Evolutionary conservation across 176 grass and related monocot genomes (phyloP).

Genomic region (Puccinellia tenuiflora): DNA sequence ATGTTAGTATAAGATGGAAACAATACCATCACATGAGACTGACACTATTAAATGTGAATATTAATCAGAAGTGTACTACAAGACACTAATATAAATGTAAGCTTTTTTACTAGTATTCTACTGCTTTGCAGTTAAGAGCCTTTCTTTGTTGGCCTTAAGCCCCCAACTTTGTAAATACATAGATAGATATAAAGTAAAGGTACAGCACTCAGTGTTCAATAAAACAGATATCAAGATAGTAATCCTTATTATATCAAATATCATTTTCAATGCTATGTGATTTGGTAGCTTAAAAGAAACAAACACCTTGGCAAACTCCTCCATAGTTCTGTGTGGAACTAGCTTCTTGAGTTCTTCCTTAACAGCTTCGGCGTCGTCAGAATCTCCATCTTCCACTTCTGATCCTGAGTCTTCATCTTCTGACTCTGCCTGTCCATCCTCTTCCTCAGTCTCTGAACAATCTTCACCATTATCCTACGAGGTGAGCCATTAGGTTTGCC

Average conservation of each 20-base stretch:
- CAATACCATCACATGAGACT: background rate
- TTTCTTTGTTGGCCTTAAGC: background rate
- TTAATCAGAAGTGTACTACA: background rate
- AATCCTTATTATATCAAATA: background rate
- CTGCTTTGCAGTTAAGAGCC: background rate
- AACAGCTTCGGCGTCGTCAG: conserved; percentile 46
- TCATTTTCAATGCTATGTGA: background rate
- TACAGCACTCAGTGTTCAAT: background rate
- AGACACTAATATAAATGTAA: background rate
- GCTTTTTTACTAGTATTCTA: background rate
- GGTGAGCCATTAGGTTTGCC: conserved; percentile 18
- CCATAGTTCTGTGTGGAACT: conserved; percentile 32
- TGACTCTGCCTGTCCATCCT: conserved; percentile 37
- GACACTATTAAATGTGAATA: background rate
- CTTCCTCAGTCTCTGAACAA: conserved; percentile 60
- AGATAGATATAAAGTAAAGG: background rate
- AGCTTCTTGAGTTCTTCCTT: conserved; percentile 50
- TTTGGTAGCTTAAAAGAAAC: conserved; percentile 17
- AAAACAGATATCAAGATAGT: background rate
- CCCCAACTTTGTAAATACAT: background rate
- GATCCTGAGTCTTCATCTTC: conserved; percentile 66
- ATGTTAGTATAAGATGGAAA: conserved; percentile 6
- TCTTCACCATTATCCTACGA: conserved; percentile 68
- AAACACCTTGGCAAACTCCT: conserved; percentile 62
- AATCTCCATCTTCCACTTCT: conserved; percentile 54